A percentile compares a stretch with the other conserved stretches of the same genome.
Conservation (phyloP, 805 yeast genomes). For the Saccharomycopsis fodiens region DNA sequence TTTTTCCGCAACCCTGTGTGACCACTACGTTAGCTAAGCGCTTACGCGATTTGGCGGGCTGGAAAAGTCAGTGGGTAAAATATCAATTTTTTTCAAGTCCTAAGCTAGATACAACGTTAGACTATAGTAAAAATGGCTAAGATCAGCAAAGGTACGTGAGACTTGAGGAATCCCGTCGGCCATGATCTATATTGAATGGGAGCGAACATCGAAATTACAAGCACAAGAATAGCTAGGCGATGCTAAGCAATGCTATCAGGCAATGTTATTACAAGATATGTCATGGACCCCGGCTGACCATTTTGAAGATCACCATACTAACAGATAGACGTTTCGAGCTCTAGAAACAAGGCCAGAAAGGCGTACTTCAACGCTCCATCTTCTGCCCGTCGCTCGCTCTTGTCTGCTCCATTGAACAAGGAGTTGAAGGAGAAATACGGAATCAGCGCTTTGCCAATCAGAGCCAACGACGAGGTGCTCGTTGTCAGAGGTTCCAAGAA, state of each 20-base stretch:
- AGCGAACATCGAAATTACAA: too few relatives aligned
- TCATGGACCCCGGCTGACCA: neutral
- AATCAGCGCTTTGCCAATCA: slow-evolving; percentile 91
- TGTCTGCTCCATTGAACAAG: slow-evolving; percentile 98
- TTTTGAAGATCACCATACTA: slow-evolving; percentile 23
- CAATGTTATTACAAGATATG: too few relatives aligned
- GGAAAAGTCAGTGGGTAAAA: neutral
- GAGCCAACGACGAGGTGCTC: slow-evolving; percentile 92
- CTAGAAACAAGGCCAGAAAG: slow-evolving; percentile 99
- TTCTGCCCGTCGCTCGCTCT: slow-evolving; percentile 83
- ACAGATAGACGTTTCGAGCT: slow-evolving; percentile 88
- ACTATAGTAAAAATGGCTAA: slow-evolving; percentile 45
- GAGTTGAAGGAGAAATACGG: slow-evolving; percentile 97
- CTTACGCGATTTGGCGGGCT: neutral
- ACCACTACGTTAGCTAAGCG: neutral
- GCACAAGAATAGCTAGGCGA: too few relatives aligned
- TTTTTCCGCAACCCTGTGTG: neutral
- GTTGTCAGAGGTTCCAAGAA: slow-evolving; percentile 98
- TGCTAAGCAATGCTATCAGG: too few relatives aligned
- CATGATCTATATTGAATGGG: too few relatives aligned
- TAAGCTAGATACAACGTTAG: neutral
- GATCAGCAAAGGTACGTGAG: slow-evolving; percentile 51
- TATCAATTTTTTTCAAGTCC: slow-evolving; percentile 1
- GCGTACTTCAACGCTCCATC: slow-evolving; percentile 99
- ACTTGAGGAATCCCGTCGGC: slow-evolving; percentile 2